Percentiles rank a stretch among this genome's conserved stretches.
Conservation (phyloP, 2,329 filamentous ascomycete genomes). For the Monosporascus sp. region DNA sequence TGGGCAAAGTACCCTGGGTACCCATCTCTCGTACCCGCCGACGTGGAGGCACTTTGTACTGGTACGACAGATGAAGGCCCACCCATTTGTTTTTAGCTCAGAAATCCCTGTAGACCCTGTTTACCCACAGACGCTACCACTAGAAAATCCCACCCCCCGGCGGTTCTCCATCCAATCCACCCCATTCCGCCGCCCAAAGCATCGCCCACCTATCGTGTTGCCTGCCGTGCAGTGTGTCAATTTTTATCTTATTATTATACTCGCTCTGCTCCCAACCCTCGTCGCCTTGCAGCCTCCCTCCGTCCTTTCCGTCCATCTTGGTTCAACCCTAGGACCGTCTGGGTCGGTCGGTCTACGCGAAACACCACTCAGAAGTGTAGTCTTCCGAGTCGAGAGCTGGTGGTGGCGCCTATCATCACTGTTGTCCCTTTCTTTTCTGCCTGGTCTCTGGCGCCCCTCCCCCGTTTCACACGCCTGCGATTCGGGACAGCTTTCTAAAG, state of each 20-base stretch:
- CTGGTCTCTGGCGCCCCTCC: background rate
- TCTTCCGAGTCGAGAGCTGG: slow-evolving; percentile 5
- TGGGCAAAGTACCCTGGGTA: too few species aligned
- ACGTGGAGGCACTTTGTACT: too few species aligned
- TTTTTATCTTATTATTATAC: background rate
- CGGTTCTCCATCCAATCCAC: slow-evolving; percentile 1
- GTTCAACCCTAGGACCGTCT: background rate
- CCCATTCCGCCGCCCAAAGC: background rate
- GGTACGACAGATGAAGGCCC: too few species aligned
- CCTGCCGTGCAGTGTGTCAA: background rate
- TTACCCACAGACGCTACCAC: background rate
- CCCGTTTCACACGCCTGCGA: background rate
- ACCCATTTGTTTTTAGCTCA: too few species aligned
- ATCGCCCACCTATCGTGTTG: background rate
- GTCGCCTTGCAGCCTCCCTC: slow-evolving; percentile 10
- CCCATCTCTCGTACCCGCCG: too few species aligned
- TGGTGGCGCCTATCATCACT: slow-evolving; percentile 8
- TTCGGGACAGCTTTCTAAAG: too few species aligned
- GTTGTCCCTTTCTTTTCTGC: background rate
- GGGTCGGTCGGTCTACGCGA: background rate
- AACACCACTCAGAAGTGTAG: slow-evolving; percentile 9
- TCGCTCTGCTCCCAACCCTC: slow-evolving; percentile 7
- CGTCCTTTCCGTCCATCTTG: slow-evolving; percentile 10
- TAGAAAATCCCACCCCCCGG: background rate
- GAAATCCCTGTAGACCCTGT: too few species aligned